phyloP scores from a whole-genome alignment of 768 basidiomycete genomes.

The Aureoboletus auriporus region DNA sequence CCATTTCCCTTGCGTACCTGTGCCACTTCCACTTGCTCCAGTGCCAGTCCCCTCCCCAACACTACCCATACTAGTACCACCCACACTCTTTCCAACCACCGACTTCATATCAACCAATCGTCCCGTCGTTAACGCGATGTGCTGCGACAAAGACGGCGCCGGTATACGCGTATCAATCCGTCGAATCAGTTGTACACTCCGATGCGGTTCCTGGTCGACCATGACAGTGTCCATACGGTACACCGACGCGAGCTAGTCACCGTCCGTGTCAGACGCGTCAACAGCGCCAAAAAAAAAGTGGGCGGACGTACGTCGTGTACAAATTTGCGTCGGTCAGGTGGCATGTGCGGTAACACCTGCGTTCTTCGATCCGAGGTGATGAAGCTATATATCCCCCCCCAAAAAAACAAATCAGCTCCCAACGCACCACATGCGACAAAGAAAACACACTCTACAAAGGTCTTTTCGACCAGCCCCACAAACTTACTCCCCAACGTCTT shows the following conservation, averaged over 20 bases:
- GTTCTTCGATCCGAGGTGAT: conserved; percentile 59
- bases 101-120: conserved; percentile 56
- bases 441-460: conserved; percentile 71
- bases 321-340: conserved; percentile 75
- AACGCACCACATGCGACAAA: not conserved
- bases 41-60: not conserved
- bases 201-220: conserved; percentile 88
- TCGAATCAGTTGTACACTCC: conserved; percentile 79
- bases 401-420: not conserved
- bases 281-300: not conserved
- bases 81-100: conserved; percentile 5
- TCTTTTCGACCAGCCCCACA: conserved; percentile 68
- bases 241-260: conserved; percentile 58
- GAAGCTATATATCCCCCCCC: conserved; percentile 39
- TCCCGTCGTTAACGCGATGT: conserved; percentile 43
- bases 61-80: not conserved
- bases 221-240: conserved; percentile 84
- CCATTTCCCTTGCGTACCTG: conserved; percentile 11
- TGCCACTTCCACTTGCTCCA: not conserved
- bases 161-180: conserved; percentile 83
- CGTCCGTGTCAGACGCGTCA: not conserved
- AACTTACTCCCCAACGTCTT: conserved; percentile 52
- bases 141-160: conserved; percentile 59
- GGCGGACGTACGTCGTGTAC: conserved; percentile 60
- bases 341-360: conserved; percentile 80